Evolutionary conservation across 202 grass and related monocot species (phyloP).

Genomic region (Schoenoplectus triqueter): DNA sequence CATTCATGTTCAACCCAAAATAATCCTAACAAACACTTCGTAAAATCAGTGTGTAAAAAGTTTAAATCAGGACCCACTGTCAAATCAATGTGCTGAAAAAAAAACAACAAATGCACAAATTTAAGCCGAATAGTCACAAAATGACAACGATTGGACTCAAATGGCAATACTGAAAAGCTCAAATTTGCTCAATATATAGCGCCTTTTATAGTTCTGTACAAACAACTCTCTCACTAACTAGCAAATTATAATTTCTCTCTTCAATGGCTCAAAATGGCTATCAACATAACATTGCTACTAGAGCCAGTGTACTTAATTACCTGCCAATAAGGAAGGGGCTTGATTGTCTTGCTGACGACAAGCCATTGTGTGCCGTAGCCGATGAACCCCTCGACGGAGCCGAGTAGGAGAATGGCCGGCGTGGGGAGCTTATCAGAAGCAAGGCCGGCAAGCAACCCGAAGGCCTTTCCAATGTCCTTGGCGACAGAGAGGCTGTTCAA

Average conservation of each 20-base stretch:
- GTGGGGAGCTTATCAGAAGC: slow-evolving; percentile 86
- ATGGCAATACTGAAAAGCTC: not conserved
- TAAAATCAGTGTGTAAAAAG: not conserved
- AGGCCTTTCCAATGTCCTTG: slow-evolving; percentile 98
- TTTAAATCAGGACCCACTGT: not conserved
- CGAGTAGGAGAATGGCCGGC: slow-evolving; percentile 81
- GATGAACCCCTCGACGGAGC: slow-evolving; percentile 77
- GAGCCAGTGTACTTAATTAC: slow-evolving; percentile 32
- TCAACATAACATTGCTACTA: not conserved
- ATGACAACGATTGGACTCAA: not conserved
- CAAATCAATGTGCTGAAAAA: not conserved
- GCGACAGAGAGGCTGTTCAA: slow-evolving; percentile 96
- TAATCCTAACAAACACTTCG: not conserved
- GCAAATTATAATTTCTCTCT: not conserved
- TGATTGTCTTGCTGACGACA: slow-evolving; percentile 60
- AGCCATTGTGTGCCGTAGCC: slow-evolving; percentile 93
- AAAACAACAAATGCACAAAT: not conserved
- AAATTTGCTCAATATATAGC: not conserved
- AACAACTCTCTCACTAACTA: not conserved
- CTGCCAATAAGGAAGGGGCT: slow-evolving; percentile 88
- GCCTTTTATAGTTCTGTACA: not conserved
- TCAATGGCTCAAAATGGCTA: not conserved
- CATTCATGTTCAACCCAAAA: not conserved
- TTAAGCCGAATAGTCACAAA: not conserved
- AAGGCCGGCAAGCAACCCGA: slow-evolving; percentile 80